Percentiles rank a stretch among this genome's conserved stretches.
phyloP scores from a whole-genome alignment of 2,329 filamentous ascomycete species.

The Pezicula rhizophila region DNA sequence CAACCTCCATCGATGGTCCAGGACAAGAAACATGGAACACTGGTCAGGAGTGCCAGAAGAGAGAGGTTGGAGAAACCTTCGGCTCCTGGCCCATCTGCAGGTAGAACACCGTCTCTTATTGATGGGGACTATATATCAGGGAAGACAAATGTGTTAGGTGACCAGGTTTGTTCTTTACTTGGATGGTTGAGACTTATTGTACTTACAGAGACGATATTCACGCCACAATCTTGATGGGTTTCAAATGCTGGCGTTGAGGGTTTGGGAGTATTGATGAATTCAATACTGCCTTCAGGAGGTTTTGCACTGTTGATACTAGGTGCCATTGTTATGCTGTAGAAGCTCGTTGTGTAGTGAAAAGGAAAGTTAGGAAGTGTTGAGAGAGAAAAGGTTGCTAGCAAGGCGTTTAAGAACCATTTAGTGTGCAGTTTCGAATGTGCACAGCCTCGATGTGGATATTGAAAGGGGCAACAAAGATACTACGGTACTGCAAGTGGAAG shows the following conservation, averaged over 20 bases:
- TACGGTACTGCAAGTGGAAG: too few relatives aligned
- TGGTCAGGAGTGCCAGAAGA: constrained; percentile 14
- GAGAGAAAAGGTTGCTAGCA: too few relatives aligned
- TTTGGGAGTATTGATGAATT: constrained; percentile 23
- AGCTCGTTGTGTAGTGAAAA: too few relatives aligned
- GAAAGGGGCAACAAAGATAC: too few relatives aligned
- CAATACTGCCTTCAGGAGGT: constrained; percentile 11
- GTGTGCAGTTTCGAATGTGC: too few relatives aligned
- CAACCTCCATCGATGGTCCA: constrained; percentile 12
- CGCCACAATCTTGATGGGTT: constrained; percentile 20
- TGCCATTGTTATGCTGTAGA: not conserved
- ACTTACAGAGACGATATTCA: constrained; percentile 21
- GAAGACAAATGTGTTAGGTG: not conserved
- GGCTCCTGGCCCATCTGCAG: constrained; percentile 18
- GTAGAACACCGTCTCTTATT: constrained; percentile 21
- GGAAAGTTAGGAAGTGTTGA: too few relatives aligned
- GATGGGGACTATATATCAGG: constrained; percentile 15
- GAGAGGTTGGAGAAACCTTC: constrained; percentile 23
- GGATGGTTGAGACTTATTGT: constrained; percentile 6
- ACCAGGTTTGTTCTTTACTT: constrained; percentile 4
- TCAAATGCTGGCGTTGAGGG: constrained; percentile 16
- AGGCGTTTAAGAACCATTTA: too few relatives aligned
- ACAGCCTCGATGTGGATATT: too few relatives aligned
- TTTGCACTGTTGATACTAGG: not conserved
- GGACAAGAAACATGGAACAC: constrained; percentile 18